Evolutionary conservation across 768 basidiomycete genomes (phyloP), one percentile per base, ranked within the genome.

Genomic region (Termitomyces sp.): DNA sequence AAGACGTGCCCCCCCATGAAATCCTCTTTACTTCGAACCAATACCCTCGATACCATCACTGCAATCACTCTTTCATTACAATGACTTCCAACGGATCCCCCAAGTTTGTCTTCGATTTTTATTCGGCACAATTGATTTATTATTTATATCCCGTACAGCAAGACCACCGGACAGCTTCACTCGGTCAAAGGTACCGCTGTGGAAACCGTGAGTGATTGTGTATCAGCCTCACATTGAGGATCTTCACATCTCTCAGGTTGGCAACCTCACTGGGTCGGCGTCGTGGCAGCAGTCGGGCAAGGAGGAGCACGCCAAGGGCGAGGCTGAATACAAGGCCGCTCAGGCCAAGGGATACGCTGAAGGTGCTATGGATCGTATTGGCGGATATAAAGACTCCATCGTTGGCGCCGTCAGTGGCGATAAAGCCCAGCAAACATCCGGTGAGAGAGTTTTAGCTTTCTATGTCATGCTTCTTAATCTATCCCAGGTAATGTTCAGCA

Each of bases 371-470:
- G 80, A 83, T 61, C 76, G 80, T 36, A 14, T 82, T 16, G 60
- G 40, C 2, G 83, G 82, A 47, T 79, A 79, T 71, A 78, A 78
- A 58, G 79, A 82, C 66, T 60, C 74, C 13, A 62, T 83, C 44
- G 69, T 81, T n/a, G 83, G 83, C 10, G 78, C 82, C 10, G 63
- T 83, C 36, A 81, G 74, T 14, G 81, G 82, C 14, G 82, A 85
- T 63, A 75, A 75, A 64, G 10, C 62, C 3, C 77, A 83, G 66
- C 72, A 84, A 62, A 57, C 69, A 35, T 55, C 69, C 48, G 81
- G 82, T 80, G 43, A 44, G 53, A 10, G 47, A 70, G 64, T 30
- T 9, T 28, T 10, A 2, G 13, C 0, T 16, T 5, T 38, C 35
- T 0, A 2, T 12, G 1, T 13, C 3, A 6, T 20, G n/a, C 5